A percentile compares a stretch with the other conserved stretches of the same genome.
phyloP scores from a whole-genome alignment of 2,329 filamentous ascomycete genomes.

The Colletotrichum magnum region DNA sequence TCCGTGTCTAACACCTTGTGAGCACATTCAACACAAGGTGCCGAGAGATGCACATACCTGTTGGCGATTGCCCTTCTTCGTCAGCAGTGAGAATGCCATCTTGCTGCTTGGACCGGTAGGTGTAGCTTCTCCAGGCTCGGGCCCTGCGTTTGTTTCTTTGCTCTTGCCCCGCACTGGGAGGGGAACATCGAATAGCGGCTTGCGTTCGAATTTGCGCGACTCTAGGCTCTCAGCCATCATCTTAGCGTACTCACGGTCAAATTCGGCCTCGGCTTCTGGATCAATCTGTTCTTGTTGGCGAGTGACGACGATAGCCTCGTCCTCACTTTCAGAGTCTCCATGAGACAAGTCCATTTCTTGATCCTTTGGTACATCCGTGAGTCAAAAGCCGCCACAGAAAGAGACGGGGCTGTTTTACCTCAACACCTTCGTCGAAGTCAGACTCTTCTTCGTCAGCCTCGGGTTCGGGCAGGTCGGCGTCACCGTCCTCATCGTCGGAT shows the following conservation, averaged over 20 bases:
- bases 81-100: conserved; percentile 98
- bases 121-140: conserved; percentile 33
- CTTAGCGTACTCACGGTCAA: conserved; percentile 97
- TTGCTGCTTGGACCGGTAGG: conserved; percentile 59
- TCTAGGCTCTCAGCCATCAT: conserved; percentile 99
- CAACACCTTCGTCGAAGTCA: conserved; percentile 46
- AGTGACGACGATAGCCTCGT: conserved; percentile 93
- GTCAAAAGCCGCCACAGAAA: conserved; percentile 34
- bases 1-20: conserved; percentile 76
- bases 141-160: conserved; percentile 43
- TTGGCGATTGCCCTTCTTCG: conserved; percentile 95
- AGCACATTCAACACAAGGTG: conserved; percentile 25
- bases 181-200: conserved; percentile 95
- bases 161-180: conserved; percentile 85
- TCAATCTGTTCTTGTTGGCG: conserved; percentile 91
- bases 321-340: conserved; percentile 77
- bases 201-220: conserved; percentile 95
- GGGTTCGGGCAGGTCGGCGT: conserved; percentile 73
- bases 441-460: conserved; percentile 70
- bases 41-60: conserved; percentile 70
- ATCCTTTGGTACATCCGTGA: conserved; percentile 54
- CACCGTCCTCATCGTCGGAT: conserved; percentile 82
- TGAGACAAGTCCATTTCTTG: conserved; percentile 64
- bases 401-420: conserved; percentile 29
- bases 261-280: conserved; percentile 95